A percentile compares a stretch with the other conserved stretches of the same genome.
Evolutionary conservation across 2,329 filamentous ascomycete species (phyloP).

Genomic region (Parasarocladium wereldwijsianum): DNA sequence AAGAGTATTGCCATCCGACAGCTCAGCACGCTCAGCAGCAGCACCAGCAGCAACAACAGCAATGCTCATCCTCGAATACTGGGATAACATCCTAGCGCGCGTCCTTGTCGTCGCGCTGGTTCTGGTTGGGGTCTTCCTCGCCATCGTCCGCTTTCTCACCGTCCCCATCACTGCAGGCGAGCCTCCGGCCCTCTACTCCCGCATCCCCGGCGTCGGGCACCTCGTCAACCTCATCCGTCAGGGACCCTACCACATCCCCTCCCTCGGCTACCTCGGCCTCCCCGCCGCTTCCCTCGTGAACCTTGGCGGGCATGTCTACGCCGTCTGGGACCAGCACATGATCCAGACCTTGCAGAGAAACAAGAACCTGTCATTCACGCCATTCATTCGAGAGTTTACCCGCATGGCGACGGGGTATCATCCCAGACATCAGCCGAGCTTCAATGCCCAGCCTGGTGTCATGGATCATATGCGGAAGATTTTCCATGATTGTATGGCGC

Average conservation of each 20-base stretch:
- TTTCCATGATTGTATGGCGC: conserved; percentile 18
- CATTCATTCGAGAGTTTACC: conserved; percentile 22
- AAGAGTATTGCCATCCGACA: too few relatives aligned
- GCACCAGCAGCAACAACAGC: too few relatives aligned
- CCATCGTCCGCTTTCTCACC: background rate
- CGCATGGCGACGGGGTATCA: conserved; percentile 8
- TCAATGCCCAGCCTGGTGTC: conserved; percentile 6
- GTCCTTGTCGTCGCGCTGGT: background rate
- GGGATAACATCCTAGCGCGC: too few relatives aligned
- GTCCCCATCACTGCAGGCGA: conserved; percentile 10
- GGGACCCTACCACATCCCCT: conserved; percentile 2
- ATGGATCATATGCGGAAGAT: conserved; percentile 20
- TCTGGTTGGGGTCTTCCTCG: background rate
- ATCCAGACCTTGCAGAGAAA: conserved; percentile 24
- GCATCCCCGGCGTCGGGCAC: conserved; percentile 25
- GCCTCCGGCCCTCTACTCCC: conserved; percentile 20
- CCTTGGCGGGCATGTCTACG: conserved; percentile 26
- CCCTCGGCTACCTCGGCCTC: conserved; percentile 5
- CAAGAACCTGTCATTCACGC: conserved; percentile 27
- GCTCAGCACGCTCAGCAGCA: too few relatives aligned
- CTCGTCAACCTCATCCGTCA: conserved; percentile 18
- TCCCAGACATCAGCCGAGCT: conserved; percentile 1
- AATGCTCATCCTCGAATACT: too few relatives aligned
- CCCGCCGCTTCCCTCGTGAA: conserved; percentile 30
- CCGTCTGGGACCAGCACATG: conserved; percentile 25